Base-by-base conservation (phyloP, 2,329 filamentous ascomycete species). In the Metarhizium humberi region DNA sequence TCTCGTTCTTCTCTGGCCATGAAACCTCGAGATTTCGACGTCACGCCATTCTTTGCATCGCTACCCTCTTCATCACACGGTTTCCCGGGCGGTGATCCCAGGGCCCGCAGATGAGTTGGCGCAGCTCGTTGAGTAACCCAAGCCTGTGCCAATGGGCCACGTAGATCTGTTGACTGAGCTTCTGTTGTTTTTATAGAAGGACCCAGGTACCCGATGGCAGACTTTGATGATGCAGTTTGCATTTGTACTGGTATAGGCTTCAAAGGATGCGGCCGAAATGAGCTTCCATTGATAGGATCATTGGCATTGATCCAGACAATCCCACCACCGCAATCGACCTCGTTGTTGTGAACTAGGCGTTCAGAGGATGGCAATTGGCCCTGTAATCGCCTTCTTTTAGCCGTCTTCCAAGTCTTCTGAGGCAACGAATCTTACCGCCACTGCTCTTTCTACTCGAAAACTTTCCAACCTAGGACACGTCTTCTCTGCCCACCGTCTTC, bases 241-340 rank as follows among this genome's bases (percentile, higher is more conserved):
- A 79, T 79, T 64, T 74, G 76, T 14, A 60, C 56, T 0, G 79
- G 79, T 11, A 82, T 72, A 1, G 78, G 76, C 57, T 82, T 83
- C 11, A 76, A 70, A 4, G 69, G 73, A 53, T 71, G 73, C 2
- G 77, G 75, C 57, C 68, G 71, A 61, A 81, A 82, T 2, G 74
- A 69, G 4, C 69, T 67, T 10, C 71, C 66, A 14, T 75, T 71
- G 11, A 81, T 57, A 0, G 80, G 79, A 57, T 82, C 74, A 32
- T 67, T 66, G 4, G 79, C 72, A 38, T 76, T 74, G 6, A 82
- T 72, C 64, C 79, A 82, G 6, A 81, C 73, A 1, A 69, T 66
- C 3, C 69, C 69, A 47, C 67, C 62, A 0, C 64, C 14, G 42
- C n/a, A 45, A 25, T 11, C 3, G 42, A 10, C 42, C 2, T 20